Evolutionary conservation across 495 filamentous ascomycete species (phyloP).

Genomic region (Hypoxylon lienhwacheense): DNA sequence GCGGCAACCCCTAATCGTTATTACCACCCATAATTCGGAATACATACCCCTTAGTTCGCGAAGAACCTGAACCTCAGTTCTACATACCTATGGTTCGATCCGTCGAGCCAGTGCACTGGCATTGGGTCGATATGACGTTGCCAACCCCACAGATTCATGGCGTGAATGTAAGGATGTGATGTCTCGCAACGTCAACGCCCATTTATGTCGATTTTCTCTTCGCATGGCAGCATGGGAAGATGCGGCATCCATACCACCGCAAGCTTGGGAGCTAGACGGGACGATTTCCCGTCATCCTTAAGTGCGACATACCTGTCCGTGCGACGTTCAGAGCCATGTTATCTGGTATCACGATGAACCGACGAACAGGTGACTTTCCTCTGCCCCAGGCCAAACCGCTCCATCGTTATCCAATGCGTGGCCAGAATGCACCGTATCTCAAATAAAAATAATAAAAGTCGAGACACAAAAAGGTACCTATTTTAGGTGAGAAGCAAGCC

Average conservation of each 20-base stretch:
- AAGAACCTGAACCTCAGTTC: constrained; percentile 3
- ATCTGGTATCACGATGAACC: no score
- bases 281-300: constrained; percentile 3
- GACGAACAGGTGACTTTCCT: no score
- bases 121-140: constrained; percentile 27
- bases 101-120: constrained; percentile 19
- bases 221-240: background rate
- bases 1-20: no score
- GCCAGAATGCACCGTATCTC: background rate
- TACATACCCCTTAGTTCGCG: no score
- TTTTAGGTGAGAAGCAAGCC: constrained; percentile 5
- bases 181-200: constrained; percentile 10
- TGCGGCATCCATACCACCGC: background rate
- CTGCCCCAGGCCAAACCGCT: no score
- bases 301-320: background rate
- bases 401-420: no score
- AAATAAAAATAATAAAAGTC: no score
- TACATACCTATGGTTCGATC: constrained; percentile 3
- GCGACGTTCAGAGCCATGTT: no score
- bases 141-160: constrained; percentile 13
- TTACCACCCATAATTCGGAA: no score
- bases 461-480: no score
- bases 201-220: background rate
- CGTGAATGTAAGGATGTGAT: constrained; percentile 13
- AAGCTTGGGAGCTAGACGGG: background rate